These are phyloP conservation scores for Camellia japonica DNA, from an alignment of 148 eudicot species.

Conservation along the genomic window DNA sequence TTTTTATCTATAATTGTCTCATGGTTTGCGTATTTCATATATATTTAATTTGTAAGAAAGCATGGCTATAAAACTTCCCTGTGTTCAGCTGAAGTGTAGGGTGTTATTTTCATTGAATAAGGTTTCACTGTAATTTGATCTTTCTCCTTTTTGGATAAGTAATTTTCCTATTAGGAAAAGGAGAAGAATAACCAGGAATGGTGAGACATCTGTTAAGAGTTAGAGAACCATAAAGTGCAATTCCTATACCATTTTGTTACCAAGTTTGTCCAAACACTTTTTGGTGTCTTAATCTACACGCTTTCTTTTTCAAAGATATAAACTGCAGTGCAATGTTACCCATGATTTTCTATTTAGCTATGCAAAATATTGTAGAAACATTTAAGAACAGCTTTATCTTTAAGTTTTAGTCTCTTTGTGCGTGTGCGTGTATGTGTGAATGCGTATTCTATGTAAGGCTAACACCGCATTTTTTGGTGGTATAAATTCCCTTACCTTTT, in stretches of 20 bases:
- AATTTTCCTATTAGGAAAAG: too few relatives aligned
- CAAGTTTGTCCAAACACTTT: neutral
- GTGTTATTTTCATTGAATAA: neutral
- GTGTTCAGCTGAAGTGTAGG: neutral
- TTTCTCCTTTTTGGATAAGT: neutral
- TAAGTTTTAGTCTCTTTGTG: neutral
- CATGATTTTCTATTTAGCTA: neutral
- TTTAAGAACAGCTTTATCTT: neutral
- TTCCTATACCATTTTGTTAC: neutral
- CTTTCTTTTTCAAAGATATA: neutral
- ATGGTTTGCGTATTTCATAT: neutral
- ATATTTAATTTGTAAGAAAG: neutral
- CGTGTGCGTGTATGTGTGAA: neutral
- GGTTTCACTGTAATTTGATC: neutral
- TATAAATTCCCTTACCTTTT: neutral
- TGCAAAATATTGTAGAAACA: neutral
- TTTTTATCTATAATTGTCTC: constrained; percentile 18
- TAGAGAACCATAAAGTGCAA: neutral
- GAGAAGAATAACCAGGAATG: too few relatives aligned
- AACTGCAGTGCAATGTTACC: neutral
- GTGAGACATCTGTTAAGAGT: neutral
- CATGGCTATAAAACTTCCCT: neutral
- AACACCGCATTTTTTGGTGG: neutral
- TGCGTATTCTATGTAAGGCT: neutral
- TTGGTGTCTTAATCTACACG: neutral